Evolutionary conservation across 371 early-diverging fungal species (phyloP), one percentile per base, ranked within the genome.

Genomic region (Apophysomyces variabilis): DNA sequence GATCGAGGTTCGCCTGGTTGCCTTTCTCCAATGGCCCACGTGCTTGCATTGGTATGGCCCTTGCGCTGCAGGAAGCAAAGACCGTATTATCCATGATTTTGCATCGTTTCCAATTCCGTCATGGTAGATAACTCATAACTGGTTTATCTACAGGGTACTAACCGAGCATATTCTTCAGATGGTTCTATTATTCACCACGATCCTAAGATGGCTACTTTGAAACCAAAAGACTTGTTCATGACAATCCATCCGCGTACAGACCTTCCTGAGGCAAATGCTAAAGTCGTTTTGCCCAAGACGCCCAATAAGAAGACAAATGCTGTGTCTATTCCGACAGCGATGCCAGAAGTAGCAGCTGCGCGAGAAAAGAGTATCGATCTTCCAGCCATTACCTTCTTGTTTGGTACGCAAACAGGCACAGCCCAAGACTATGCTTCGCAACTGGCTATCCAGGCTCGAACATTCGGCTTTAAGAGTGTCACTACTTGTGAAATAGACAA

Each of bases 351-450:
- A 26, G 32, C 32, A 26, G 32, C 11, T 47, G 47, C 5, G 37
- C 38, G 21, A 26, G 43, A 38, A 39, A 50, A 6, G 45, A 46
- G 16, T 35, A 26, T 66, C 11, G 45, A 66, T 0, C 47, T 78
- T 16, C 79, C 84, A 35, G 70, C 79, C 12, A 59, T 80, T 36
- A 85, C 85, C 7, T 72, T 87, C 58, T 65, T 87, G 36, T 87
- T 68, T 45, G 87, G 87, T 62, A 80, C 79, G 3, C 83, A 87
- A 66, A 85, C 87, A 4, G 85, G 85, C 58, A 84, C 83, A 7
- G 73, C 87, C 18, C 80, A 79, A 57, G 87, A 87, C 56, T 87
- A 77, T 62, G 85, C 87, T 3, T 70, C 69, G 7, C 73, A 74
- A 41, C 61, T 87, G 21, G 70, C 78, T 1, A 62, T 61, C 6